Evolutionary conservation across 495 filamentous ascomycete genomes (phyloP).

Genomic region (Penicillium fimorum): DNA sequence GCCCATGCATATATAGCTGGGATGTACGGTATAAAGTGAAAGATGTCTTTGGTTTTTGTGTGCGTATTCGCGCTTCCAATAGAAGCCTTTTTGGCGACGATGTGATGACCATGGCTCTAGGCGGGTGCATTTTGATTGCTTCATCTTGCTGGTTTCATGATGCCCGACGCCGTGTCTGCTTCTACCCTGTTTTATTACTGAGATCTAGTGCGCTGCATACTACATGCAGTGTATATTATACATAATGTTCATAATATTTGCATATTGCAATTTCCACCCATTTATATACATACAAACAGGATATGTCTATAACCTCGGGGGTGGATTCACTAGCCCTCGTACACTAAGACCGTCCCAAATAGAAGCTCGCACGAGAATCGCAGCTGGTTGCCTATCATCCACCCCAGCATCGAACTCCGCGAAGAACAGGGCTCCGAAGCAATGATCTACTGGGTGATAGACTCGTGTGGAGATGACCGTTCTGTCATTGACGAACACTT

Average conservation of each 20-base stretch:
- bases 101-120: conserved; percentile 23
- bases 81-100: conserved; percentile 17
- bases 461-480: conserved; percentile 40
- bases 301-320: no score
- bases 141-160: conserved; percentile 16
- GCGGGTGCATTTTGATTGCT: conserved; percentile 14
- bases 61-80: conserved; percentile 3
- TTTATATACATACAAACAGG: no score
- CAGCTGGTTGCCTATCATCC: conserved; percentile 4
- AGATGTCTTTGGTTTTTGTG: conserved; percentile 13
- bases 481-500: conserved; percentile 42
- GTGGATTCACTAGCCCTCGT: neutral
- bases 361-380: conserved; percentile 24
- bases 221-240: neutral
- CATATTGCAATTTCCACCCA: neutral
- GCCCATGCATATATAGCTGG: conserved; percentile 32
- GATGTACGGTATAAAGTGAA: conserved; percentile 23
- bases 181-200: conserved; percentile 12
- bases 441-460: conserved; percentile 22
- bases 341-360: conserved; percentile 36
- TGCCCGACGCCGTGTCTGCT: conserved; percentile 5
- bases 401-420: conserved; percentile 16
- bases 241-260: conserved; percentile 5
- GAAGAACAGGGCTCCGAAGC: conserved; percentile 28
- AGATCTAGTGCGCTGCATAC: neutral